Evolutionary conservation across 2,329 filamentous ascomycete species (phyloP).

Genomic region (Pseudopithomyces chartarum): DNA sequence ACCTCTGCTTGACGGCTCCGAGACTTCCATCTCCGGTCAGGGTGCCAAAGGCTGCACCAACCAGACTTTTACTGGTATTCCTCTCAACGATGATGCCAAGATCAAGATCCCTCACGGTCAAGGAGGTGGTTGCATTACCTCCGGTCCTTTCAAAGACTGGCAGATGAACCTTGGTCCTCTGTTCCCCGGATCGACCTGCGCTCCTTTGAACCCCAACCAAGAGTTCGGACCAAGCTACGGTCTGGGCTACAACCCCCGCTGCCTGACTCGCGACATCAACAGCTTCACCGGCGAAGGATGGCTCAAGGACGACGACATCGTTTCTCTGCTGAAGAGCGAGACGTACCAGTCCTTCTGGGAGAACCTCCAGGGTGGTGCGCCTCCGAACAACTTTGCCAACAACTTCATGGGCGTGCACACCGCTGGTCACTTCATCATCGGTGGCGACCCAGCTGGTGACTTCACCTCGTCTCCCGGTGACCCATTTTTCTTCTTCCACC

Average conservation of each 20-base stretch:
- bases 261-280: slow-evolving; percentile 44
- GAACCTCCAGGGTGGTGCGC: neutral
- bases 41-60: slow-evolving; percentile 36
- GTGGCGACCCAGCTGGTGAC: neutral
- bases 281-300: slow-evolving; percentile 29
- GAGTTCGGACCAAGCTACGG: slow-evolving; percentile 29
- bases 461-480: neutral
- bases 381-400: neutral
- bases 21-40: slow-evolving; percentile 52
- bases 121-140: slow-evolving; percentile 60
- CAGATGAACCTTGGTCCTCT: slow-evolving; percentile 55
- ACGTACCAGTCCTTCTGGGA: neutral
- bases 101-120: slow-evolving; percentile 53
- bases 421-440: neutral
- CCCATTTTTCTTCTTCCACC: neutral
- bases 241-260: slow-evolving; percentile 39
- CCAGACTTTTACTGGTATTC: slow-evolving; percentile 21
- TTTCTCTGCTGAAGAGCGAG: neutral
- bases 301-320: slow-evolving; percentile 24
- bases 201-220: slow-evolving; percentile 28
- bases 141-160: slow-evolving; percentile 57
- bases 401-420: neutral
- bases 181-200: slow-evolving; percentile 38
- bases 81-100: slow-evolving; percentile 21
- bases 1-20: slow-evolving; percentile 60